Conservation (phyloP, 176 grass and related monocot species). For the Aechmea fasciata region DNA sequence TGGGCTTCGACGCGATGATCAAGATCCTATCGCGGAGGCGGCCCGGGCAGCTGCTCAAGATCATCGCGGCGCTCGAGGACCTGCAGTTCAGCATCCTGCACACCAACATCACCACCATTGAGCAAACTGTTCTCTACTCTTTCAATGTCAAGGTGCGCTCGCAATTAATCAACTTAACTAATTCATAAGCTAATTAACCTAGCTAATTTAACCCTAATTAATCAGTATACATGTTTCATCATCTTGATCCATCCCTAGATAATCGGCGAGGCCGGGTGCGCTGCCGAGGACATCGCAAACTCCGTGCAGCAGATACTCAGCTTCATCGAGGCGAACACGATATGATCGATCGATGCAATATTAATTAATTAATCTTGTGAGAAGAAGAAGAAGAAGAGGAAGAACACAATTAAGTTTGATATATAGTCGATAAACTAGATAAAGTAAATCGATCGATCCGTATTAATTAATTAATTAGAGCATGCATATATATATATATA, state of each 20-base stretch:
- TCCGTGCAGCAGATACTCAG: constrained; percentile 86
- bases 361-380: not conserved
- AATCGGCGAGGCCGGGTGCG: constrained; percentile 52
- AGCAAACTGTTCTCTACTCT: constrained; percentile 98
- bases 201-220: not conserved
- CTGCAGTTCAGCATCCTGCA: constrained; percentile 84
- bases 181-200: not conserved
- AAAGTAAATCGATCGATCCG: constrained; percentile 7
- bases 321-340: constrained; percentile 72
- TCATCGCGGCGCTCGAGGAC: constrained; percentile 76
- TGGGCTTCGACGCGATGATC: constrained; percentile 78
- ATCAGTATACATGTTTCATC: not conserved
- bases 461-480: not conserved
- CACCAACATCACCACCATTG: constrained; percentile 97
- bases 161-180: not conserved
- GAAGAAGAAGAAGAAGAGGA: constrained; percentile 2
- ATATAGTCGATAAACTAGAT: constrained; percentile 20
- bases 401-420: constrained; percentile 16
- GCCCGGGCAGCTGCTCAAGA: constrained; percentile 75
- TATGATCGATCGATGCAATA: constrained; percentile 5
- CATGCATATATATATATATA: too few species aligned
- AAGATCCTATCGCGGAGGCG: constrained; percentile 78
- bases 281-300: constrained; percentile 75
- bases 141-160: constrained; percentile 96
- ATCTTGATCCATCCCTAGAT: constrained; percentile 25